phyloP scores from a whole-genome alignment of 176 grass and related monocot species.

The Cocos nucifera region DNA sequence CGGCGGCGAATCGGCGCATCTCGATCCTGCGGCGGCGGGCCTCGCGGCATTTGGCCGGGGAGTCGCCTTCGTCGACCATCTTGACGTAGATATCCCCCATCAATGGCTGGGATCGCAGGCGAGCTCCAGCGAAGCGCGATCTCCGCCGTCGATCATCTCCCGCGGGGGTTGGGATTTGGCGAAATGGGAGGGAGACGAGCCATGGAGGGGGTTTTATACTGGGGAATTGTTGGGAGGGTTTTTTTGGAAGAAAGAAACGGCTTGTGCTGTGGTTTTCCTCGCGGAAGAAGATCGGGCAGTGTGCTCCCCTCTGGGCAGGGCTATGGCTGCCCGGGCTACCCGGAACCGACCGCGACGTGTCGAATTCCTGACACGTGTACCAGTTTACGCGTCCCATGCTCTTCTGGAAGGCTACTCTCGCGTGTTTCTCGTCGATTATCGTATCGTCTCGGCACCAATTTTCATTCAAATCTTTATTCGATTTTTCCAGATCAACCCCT shows the following conservation, averaged over 20 bases:
- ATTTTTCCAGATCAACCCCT: too few relatives aligned
- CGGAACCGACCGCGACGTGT: constrained; percentile 20
- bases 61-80: background rate
- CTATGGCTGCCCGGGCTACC: background rate
- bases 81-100: background rate
- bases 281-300: background rate
- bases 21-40: constrained; percentile 12
- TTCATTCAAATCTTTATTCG: too few relatives aligned
- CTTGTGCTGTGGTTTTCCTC: constrained; percentile 16
- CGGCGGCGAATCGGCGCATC: background rate
- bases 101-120: constrained; percentile 9
- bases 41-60: constrained; percentile 28
- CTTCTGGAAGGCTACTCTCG: too few relatives aligned
- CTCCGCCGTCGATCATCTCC: constrained; percentile 1
- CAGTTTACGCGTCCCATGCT: background rate
- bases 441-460: too few relatives aligned
- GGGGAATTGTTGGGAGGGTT: background rate
- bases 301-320: too few relatives aligned
- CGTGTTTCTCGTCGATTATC: too few relatives aligned
- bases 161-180: too few relatives aligned
- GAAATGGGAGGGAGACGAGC: background rate
- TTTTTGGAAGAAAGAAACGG: background rate
- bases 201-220: background rate
- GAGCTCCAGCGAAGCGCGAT: background rate
- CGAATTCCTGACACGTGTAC: constrained; percentile 31